Evolutionary conservation across 306 rosid genomes (phyloP).

Genomic region (Ormosia emarginata): DNA sequence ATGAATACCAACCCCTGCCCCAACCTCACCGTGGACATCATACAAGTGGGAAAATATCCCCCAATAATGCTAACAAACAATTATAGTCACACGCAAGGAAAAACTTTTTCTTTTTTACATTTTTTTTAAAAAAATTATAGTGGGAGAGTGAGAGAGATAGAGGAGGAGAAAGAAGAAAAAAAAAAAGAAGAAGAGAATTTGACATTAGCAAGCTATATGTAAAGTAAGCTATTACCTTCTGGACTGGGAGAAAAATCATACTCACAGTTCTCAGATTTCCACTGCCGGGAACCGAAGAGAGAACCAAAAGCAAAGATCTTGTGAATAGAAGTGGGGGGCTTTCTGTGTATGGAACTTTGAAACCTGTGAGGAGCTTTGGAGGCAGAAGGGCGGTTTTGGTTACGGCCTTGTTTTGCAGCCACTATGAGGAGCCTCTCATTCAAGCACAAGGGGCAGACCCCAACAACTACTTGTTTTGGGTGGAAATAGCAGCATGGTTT

Average conservation of each 20-base stretch:
- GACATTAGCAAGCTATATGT: background rate
- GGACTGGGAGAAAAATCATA: conserved; percentile 69
- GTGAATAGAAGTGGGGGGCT: conserved; percentile 48
- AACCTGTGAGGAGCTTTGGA: conserved; percentile 26
- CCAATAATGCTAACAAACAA: background rate
- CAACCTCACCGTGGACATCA: background rate
- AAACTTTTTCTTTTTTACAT: background rate
- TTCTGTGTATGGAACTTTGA: conserved; percentile 31
- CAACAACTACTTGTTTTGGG: conserved; percentile 66
- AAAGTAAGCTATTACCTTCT: conserved; percentile 57
- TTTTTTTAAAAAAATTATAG: background rate
- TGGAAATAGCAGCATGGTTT: conserved; percentile 74
- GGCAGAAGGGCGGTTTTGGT: conserved; percentile 25
- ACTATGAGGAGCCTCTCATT: conserved; percentile 72
- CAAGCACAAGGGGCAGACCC: conserved; percentile 81
- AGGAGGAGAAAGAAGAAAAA: background rate
- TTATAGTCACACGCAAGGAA: background rate
- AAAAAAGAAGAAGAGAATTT: background rate
- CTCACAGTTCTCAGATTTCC: conserved; percentile 49
- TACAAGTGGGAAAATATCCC: background rate
- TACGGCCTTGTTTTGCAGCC: conserved; percentile 60
- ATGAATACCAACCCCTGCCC: conserved; percentile 13
- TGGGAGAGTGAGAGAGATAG: background rate
- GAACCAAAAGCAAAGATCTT: conserved; percentile 89
- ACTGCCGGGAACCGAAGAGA: conserved; percentile 60